Base-by-base conservation (phyloP, 2,329 filamentous ascomycete species). In the Clarireedia paspali region DNA sequence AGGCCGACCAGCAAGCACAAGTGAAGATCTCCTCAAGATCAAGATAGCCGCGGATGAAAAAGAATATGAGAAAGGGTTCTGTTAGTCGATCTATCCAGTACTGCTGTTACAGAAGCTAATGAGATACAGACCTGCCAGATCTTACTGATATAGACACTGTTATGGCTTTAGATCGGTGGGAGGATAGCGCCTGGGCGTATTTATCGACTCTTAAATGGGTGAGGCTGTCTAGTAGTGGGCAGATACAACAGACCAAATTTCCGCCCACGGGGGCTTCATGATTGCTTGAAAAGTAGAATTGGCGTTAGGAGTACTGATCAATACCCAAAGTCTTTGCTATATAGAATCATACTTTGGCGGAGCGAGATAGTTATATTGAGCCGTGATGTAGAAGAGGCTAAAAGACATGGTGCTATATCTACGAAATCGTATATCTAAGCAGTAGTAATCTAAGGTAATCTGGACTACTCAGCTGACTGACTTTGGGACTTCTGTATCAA, bases 131-230 rank as follows among this genome's bases (percentile, higher is more conserved):
- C 58, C 71, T 95, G 42, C 91, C 92, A 0, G 88, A 96, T 68
- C 74, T 96, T 53, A 80, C 83, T 55, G 79, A 84, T 44, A 75
- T 78, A 42, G 79, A 84, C 48, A 90, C 85, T 62, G 72, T 88
- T 51, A 72, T 77, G 56, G 78, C 81, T 62, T 72, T 97, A 42
- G 79, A 82, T 60, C 76, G 78, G 23, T 97, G 91, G 89, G 87
- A 90, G 89, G 87, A 90, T 61, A 88, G 88, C 4, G 81, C 88
- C 26, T 97, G 92, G 92, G 79, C 88, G 7, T 86, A 87, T 64
- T 77, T 96, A 60, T 82, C 84, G 36, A 85, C 80, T 7, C 70
- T 96, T 62, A 82, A 84, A 58, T 97, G 91, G 78, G 77, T 90
- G 59, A 84, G 89, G 59, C 75, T 96, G 55, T 80, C 80, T 4